These are phyloP conservation scores for Candida frijolesensis DNA, from an alignment of 1,139 yeast species.

Conservation along the genomic window DNA sequence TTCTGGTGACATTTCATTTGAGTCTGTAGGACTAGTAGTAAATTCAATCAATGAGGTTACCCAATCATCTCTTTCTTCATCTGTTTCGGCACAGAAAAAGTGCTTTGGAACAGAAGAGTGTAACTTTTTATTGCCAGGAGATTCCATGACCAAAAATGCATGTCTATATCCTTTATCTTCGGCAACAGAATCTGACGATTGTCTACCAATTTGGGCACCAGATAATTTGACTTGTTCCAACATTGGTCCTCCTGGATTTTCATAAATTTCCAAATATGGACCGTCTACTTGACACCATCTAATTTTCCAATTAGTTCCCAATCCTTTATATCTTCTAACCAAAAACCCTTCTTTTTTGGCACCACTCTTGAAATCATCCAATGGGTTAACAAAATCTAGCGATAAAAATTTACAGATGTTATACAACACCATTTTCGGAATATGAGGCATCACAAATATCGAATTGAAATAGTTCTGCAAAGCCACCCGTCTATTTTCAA, in stretches of 20 bases:
- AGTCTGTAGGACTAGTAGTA: conserved; percentile 18
- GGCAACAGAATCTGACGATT: conserved; percentile 58
- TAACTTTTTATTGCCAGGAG: conserved; percentile 54
- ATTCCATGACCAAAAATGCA: conserved; percentile 74
- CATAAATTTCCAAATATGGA: conserved; percentile 60
- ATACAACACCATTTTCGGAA: conserved; percentile 57
- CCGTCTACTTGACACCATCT: conserved; percentile 77
- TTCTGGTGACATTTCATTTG: conserved; percentile 15
- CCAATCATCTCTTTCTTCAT: conserved; percentile 81
- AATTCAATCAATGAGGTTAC: conserved; percentile 58
- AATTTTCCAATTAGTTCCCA: conserved; percentile 69
- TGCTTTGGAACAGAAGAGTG: conserved; percentile 59
- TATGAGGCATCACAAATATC: conserved; percentile 58
- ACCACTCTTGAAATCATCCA: conserved; percentile 58
- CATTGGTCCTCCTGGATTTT: conserved; percentile 57
- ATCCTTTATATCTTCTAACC: conserved; percentile 57
- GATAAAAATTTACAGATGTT: conserved; percentile 69
- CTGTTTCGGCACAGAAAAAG: conserved; percentile 81
- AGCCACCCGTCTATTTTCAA: conserved; percentile 59
- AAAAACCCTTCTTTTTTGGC: conserved; percentile 70
- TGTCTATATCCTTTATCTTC: conserved; percentile 76
- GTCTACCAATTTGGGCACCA: conserved; percentile 67
- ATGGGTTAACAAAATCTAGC: conserved; percentile 65
- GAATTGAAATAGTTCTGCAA: conserved; percentile 65
- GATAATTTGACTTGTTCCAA: conserved; percentile 61